These are phyloP conservation scores for Yarrowia porcina DNA, from an alignment of 805 yeast species.

Conservation along the genomic window DNA sequence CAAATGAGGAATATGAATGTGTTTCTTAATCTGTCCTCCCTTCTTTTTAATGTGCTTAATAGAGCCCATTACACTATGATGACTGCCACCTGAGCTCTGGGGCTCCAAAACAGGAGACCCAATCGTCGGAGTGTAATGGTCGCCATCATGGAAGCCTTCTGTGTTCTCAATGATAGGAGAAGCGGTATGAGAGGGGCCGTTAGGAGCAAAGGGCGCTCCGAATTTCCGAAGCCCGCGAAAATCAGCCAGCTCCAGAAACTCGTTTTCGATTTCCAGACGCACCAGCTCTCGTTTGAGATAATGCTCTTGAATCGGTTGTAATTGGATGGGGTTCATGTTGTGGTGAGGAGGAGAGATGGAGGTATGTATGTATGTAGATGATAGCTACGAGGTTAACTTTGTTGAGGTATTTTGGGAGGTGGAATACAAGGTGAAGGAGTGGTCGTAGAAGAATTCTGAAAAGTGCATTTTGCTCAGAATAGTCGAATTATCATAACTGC, in stretches of 20 bases:
- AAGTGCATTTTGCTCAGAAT: too few relatives aligned
- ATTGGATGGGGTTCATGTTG: not conserved
- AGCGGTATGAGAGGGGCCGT: not conserved
- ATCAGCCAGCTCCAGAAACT: slow-evolving; percentile 57
- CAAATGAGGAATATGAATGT: not conserved
- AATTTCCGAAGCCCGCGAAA: slow-evolving; percentile 61
- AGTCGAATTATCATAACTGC: too few relatives aligned
- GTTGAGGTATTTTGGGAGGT: not conserved
- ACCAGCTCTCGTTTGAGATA: slow-evolving; percentile 80
- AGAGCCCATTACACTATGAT: not conserved
- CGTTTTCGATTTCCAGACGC: slow-evolving; percentile 57
- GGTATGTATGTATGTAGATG: too few relatives aligned
- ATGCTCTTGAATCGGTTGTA: slow-evolving; percentile 61
- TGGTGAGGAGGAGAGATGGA: too few relatives aligned
- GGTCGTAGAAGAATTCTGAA: too few relatives aligned
- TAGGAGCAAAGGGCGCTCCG: slow-evolving; percentile 66
- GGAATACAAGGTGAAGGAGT: not conserved
- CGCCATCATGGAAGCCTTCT: not conserved
- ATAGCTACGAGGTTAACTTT: not conserved
- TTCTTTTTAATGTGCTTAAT: not conserved
- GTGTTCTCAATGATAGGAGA: not conserved
- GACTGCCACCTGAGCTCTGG: slow-evolving; percentile 2
- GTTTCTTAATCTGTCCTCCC: not conserved
- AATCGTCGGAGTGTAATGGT: slow-evolving; percentile 5
- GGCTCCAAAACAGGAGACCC: not conserved